A percentile compares a stretch with the other conserved stretches of the same genome.
Evolutionary conservation across 2,329 filamentous ascomycete genomes (phyloP).

Genomic region (Chrysoporthe cubensis): DNA sequence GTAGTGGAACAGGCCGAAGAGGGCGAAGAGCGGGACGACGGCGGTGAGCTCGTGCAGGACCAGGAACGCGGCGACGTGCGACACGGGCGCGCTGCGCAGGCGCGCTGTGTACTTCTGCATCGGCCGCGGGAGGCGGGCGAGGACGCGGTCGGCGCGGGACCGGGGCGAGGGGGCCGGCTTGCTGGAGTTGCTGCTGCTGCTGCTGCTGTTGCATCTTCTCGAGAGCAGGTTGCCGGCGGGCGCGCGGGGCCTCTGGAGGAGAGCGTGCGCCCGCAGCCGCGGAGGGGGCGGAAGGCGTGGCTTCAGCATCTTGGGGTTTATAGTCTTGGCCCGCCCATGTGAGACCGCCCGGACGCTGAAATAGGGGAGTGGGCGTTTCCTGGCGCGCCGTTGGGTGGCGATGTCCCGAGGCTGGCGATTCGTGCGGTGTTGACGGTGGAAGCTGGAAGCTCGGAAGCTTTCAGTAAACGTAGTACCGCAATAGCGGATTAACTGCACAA

Average conservation of each 20-base stretch:
- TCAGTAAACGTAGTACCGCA: no score
- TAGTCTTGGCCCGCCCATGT: no score
- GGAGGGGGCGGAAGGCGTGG: constrained; percentile 1
- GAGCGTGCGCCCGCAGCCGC: not conserved
- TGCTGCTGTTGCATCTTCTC: not conserved
- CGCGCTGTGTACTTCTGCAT: constrained; percentile 71
- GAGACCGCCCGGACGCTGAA: no score
- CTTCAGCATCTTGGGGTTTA: not conserved
- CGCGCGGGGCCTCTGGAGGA: not conserved
- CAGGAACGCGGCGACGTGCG: constrained; percentile 84
- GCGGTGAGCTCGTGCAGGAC: constrained; percentile 92
- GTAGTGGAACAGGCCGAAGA: constrained; percentile 81
- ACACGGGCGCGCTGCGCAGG: constrained; percentile 76
- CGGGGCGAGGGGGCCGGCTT: constrained; percentile 10
- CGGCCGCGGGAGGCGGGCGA: constrained; percentile 63
- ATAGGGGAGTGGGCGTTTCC: no score
- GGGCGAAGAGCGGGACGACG: constrained; percentile 74
- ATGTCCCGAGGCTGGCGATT: no score
- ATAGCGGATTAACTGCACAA: no score
- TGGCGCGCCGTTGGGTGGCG: no score
- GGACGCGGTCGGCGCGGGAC: constrained; percentile 50
- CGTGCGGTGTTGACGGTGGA: no score
- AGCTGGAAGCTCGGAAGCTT: no score
- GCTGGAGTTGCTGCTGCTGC: constrained; percentile 7
- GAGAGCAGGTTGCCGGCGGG: not conserved